Evolutionary conservation across 169 alveolate species (phyloP).

Genomic region (Amoebophrya sp.): DNA sequence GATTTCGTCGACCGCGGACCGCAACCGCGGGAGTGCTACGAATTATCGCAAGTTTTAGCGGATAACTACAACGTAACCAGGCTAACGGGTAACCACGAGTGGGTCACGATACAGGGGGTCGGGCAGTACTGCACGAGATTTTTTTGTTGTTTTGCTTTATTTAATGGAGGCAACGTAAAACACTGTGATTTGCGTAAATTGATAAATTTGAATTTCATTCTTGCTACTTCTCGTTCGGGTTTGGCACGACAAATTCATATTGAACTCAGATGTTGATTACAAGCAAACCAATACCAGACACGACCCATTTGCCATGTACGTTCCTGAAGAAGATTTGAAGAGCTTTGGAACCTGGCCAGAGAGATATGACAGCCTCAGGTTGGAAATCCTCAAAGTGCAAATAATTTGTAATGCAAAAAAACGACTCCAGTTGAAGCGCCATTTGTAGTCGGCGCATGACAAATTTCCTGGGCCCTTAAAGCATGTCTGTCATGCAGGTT

Average conservation of each 20-base stretch:
- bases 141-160: background rate
- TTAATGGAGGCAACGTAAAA: too few species aligned
- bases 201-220: too few species aligned
- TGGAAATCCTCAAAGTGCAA: too few species aligned
- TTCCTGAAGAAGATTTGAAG: background rate
- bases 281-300: background rate
- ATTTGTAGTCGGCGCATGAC: too few species aligned
- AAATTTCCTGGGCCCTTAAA: too few species aligned
- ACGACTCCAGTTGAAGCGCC: too few species aligned
- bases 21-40: background rate
- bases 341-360: background rate
- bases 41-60: background rate
- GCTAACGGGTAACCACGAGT: background rate
- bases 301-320: background rate
- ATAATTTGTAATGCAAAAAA: too few species aligned
- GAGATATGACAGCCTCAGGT: too few species aligned
- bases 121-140: background rate
- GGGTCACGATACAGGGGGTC: background rate
- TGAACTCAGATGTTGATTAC: background rate
- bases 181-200: too few species aligned
- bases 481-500: too few species aligned
- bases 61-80: background rate
- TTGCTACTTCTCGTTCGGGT: too few species aligned
- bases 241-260: too few species aligned
- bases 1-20: constrained; percentile 4